phyloP scores from a whole-genome alignment of 768 basidiomycete species.

The Suillus placidus region DNA sequence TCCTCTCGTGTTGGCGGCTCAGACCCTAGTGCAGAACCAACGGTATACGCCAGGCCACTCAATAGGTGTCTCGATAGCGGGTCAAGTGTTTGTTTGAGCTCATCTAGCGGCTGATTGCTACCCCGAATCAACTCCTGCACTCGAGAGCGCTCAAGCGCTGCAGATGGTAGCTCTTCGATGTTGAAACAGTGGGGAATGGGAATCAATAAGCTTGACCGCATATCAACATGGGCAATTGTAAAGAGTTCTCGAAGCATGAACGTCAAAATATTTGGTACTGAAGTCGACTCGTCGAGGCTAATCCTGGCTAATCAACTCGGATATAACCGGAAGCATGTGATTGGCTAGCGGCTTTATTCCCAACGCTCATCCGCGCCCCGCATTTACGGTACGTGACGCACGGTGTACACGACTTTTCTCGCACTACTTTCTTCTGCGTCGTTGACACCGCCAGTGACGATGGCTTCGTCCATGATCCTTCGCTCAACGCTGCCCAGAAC shows the following conservation, averaged over 20 bases:
- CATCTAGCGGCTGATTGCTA: conserved; percentile 18
- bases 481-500: conserved; percentile 52
- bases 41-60: conserved; percentile 59
- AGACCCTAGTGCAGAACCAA: conserved; percentile 58
- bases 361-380: conserved; percentile 1
- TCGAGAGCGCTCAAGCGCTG: conserved; percentile 39
- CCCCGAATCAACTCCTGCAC: conserved; percentile 25
- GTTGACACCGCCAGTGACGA: conserved; percentile 28
- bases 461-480: conserved; percentile 53
- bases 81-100: conserved; percentile 20
- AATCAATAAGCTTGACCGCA: conserved; percentile 10
- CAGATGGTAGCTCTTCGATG: conserved; percentile 47
- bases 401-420: conserved; percentile 3
- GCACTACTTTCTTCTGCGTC: neutral
- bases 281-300: neutral
- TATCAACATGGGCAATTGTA: neutral
- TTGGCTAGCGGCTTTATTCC: neutral
- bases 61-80: conserved; percentile 49
- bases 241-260: neutral
- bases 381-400: neutral
- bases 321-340: conserved; percentile 5
- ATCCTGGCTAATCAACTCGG: neutral
- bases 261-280: too few species aligned
- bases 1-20: conserved; percentile 50
- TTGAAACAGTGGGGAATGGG: conserved; percentile 43